Evolutionary conservation across 352 stramenopile genomes (phyloP).

Genomic region (Nothophytophthora sp.): DNA sequence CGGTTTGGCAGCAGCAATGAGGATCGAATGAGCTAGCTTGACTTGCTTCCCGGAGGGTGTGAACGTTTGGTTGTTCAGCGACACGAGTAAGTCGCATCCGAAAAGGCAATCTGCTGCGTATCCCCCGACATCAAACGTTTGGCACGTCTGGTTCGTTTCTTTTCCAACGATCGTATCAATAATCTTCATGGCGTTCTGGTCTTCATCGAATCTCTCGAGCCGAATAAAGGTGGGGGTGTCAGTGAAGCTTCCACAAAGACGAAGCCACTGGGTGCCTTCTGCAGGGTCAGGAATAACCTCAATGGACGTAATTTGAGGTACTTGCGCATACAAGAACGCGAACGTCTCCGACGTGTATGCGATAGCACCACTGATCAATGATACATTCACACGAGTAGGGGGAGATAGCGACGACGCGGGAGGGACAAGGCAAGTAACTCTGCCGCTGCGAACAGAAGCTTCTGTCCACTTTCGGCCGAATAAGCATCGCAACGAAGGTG

Average conservation of each 20-base stretch:
- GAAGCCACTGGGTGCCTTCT: slow-evolving; percentile 11
- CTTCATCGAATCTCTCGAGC: slow-evolving; percentile 13
- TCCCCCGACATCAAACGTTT: slow-evolving; percentile 11
- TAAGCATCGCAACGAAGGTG: slow-evolving; percentile 27
- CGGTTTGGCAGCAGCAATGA: slow-evolving; percentile 16
- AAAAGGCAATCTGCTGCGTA: slow-evolving; percentile 7
- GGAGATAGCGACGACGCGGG: slow-evolving; percentile 4
- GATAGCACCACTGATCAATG: slow-evolving; percentile 11
- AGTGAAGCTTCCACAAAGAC: slow-evolving; percentile 15
- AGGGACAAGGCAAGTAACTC: slow-evolving; percentile 28
- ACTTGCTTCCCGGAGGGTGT: slow-evolving; percentile 22
- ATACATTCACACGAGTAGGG: slow-evolving; percentile 24
- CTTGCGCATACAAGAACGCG: slow-evolving; percentile 25
- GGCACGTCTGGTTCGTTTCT: slow-evolving; percentile 14
- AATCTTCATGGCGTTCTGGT: background rate
- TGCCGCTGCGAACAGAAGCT: slow-evolving; percentile 19
- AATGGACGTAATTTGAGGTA: slow-evolving; percentile 25
- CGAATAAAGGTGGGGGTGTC: slow-evolving; percentile 11
- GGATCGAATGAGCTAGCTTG: slow-evolving; percentile 5
- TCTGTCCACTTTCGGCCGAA: slow-evolving; percentile 27
- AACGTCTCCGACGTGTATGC: slow-evolving; percentile 32
- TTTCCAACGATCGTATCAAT: slow-evolving; percentile 1
- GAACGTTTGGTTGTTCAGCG: slow-evolving; percentile 48
- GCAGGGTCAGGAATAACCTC: slow-evolving; percentile 7
- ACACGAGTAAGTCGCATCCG: slow-evolving; percentile 35